Conservation (phyloP, 129 eudicot genomes). For the Pulicaria dysenterica region DNA sequence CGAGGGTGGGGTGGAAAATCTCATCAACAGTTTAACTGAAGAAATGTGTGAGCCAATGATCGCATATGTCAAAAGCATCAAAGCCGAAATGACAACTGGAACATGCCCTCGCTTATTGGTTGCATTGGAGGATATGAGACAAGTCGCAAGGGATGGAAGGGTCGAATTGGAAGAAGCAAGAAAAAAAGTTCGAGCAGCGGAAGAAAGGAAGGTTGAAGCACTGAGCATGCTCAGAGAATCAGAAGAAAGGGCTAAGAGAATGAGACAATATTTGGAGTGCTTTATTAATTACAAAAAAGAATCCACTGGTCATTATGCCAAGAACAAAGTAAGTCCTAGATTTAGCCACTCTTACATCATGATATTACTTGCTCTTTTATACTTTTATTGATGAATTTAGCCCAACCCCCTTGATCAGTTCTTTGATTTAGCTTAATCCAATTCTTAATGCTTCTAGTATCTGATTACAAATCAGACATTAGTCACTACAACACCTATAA, state of each 20-base stretch:
- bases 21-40: slow-evolving; percentile 47
- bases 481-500: not conserved
- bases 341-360: not conserved
- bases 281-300: slow-evolving; percentile 35
- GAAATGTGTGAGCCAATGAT: slow-evolving; percentile 69
- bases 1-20: slow-evolving; percentile 63
- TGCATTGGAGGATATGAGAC: slow-evolving; percentile 62
- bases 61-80: slow-evolving; percentile 50
- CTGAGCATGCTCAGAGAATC: slow-evolving; percentile 56
- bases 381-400: not conserved
- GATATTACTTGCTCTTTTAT: slow-evolving; percentile 13
- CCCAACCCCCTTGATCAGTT: slow-evolving; percentile 3
- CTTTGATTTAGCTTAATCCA: not conserved
- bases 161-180: slow-evolving; percentile 64
- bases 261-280: slow-evolving; percentile 37
- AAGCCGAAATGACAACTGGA: slow-evolving; percentile 58
- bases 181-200: slow-evolving; percentile 45
- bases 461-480: not conserved
- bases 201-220: slow-evolving; percentile 54
- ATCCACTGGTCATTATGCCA: slow-evolving; percentile 28
- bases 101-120: slow-evolving; percentile 48
- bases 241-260: slow-evolving; percentile 48
- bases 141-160: slow-evolving; percentile 44
- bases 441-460: not conserved
- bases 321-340: slow-evolving; percentile 50